Percentiles rank a stretch among this genome's conserved stretches.
phyloP scores from a whole-genome alignment of 441 rosid genomes.

The Pelargonium australe region DNA sequence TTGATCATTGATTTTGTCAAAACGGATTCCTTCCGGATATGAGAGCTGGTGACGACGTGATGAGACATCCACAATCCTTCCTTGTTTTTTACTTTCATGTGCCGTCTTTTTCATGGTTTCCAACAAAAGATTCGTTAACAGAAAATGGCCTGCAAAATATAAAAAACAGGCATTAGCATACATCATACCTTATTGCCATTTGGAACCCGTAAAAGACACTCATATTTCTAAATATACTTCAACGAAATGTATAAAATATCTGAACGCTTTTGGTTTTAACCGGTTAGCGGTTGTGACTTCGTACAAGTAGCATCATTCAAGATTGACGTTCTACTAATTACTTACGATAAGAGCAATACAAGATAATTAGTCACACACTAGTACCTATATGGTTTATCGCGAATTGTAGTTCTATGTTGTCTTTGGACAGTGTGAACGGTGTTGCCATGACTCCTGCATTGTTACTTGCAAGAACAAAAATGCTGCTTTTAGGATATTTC shows the following conservation, averaged over 20 bases:
- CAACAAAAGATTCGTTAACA: conserved; percentile 24
- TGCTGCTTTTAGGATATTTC: background rate
- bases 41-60: conserved; percentile 21
- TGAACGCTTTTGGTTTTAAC: too few species aligned
- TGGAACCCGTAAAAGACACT: background rate
- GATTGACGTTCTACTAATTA: background rate
- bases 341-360: background rate
- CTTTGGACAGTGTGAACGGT: conserved; percentile 25
- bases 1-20: conserved; percentile 20
- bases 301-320: background rate
- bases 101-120: conserved; percentile 30
- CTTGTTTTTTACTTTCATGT: conserved; percentile 15
- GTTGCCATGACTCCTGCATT: conserved; percentile 28
- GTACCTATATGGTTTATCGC: conserved; percentile 29
- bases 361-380: background rate
- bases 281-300: too few species aligned
- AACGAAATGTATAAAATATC: background rate
- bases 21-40: conserved; percentile 25
- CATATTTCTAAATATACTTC: background rate
- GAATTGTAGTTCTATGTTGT: conserved; percentile 28
- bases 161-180: background rate
- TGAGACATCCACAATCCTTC: conserved; percentile 25
- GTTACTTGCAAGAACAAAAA: conserved; percentile 17
- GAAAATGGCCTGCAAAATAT: conserved; percentile 26
- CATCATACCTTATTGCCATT: background rate